These are phyloP conservation scores for Jackrogersella minutella DNA, from an alignment of 495 filamentous ascomycete species.

Conservation along the genomic window DNA sequence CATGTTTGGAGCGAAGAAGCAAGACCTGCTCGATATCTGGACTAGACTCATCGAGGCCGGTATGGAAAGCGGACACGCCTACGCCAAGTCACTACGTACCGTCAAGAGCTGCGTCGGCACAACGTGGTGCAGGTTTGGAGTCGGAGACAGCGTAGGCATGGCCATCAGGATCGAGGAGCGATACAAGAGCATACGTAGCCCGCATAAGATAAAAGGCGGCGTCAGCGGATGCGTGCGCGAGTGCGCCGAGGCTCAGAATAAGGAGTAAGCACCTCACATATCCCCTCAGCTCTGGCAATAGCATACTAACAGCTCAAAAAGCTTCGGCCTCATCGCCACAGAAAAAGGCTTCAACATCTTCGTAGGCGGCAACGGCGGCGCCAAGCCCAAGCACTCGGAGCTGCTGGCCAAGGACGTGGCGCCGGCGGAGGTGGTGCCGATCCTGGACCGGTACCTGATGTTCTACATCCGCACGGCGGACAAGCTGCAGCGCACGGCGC, in stretches of 20 bases:
- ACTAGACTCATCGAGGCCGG: constrained; percentile 82
- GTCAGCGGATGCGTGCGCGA: constrained; percentile 93
- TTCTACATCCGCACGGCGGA: constrained; percentile 98
- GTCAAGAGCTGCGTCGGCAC: constrained; percentile 96
- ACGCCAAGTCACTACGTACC: constrained; percentile 90
- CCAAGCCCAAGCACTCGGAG: constrained; percentile 84
- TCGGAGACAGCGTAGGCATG: constrained; percentile 97
- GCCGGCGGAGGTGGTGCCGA: constrained; percentile 82
- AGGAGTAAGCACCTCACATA: constrained; percentile 70
- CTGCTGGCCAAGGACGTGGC: constrained; percentile 93
- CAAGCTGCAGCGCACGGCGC: constrained; percentile 90
- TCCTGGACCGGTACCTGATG: constrained; percentile 90
- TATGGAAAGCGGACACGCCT: constrained; percentile 96
- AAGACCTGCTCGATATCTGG: constrained; percentile 93
- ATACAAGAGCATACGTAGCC: constrained; percentile 90
- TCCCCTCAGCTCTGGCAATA: too few relatives aligned
- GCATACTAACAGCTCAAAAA: constrained; percentile 41
- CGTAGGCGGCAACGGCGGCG: constrained; percentile 91
- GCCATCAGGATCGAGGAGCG: constrained; percentile 90
- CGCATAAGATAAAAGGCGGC: constrained; percentile 94
- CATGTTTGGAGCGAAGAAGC: constrained; percentile 93
- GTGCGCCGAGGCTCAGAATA: constrained; percentile 95
- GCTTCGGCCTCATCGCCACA: constrained; percentile 91
- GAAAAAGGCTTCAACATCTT: constrained; percentile 97
- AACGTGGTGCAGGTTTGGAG: constrained; percentile 93